Evolutionary conservation across 306 rosid species (phyloP), one percentile per base, ranked within the genome.

Genomic region (Ormosia semicastrata): DNA sequence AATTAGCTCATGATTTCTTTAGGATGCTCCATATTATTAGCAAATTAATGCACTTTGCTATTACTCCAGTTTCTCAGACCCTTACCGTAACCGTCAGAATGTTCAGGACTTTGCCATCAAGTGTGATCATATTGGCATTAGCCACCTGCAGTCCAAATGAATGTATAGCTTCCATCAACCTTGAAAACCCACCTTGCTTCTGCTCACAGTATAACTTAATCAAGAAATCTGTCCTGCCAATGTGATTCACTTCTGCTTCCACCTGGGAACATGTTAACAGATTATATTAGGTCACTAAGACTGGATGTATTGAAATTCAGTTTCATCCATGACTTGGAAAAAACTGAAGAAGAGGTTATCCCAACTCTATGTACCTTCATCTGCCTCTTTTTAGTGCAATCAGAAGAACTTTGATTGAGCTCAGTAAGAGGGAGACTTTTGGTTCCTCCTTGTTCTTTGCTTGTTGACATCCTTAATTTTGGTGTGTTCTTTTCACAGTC

Each of bases 61-160:
- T 13, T 43, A 18, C 17, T 49, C 40, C 17, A 10, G 32, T 37
- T 50, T 64, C 40, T 64, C 71, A 53, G 83, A 81, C 65, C 30
- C 82, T 84, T 77, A 93, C 99, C 99, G 91, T 88, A 49, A 90
- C 93, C 6, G 83, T 86, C 58, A 95, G 81, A 85, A 86, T 85
- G 78, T 66, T 80, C 34, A 84, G 80, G 64, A 85, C 90, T 83
- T 66, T 76, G 12, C 84, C 88, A 65, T 82, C 81, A 37, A 87
- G 62, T 71, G 93, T 87, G 78, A 92, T 87, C 71, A 88, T 54
- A 79, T 91, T 93, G 75, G 84, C 92, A 86, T 79, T 84, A 73
- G 75, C 65, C 53, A 90, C 94, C 73, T 89, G 87, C 52, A 95
- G 85, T 54, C 94, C 95, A 80, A 89, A 66, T n/a, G 86, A 88